Evolutionary conservation across 176 grass and related monocot genomes (phyloP), one percentile per base, ranked within the genome.

Genomic region (Carex pumila): DNA sequence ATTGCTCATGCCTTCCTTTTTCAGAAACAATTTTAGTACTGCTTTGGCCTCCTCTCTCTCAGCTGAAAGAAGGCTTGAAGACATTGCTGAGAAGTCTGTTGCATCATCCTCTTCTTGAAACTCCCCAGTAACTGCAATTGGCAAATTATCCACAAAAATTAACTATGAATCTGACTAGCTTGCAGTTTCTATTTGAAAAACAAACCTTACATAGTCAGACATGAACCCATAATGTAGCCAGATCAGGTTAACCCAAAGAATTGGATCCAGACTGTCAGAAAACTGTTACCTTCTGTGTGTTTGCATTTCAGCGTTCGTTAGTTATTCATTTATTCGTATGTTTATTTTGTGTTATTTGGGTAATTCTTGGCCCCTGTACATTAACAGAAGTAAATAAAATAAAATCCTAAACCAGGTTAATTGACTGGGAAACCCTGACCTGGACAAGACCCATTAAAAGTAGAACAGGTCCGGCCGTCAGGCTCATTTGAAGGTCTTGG

Each of bases 11-110:
- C 95, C 95, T 85, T 93, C 90, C 83, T 91, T 88, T 71, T 83
- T 88, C 80, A 98, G 84, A 80, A 95, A 98, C 71, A 98, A 87
- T 18, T 91, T 91, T 55, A 98, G 83, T 72, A 98, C 92, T 62
- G 95, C 95, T 75, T 98, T 98, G 56, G 92, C 95, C 77, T 98
- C 92, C 91, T 93, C 95, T 85, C 85, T 93, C 83, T 95, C 92
- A 8, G 92, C 89, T 66, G 91, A 88, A 82, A 98, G 85, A 52
- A 98, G 84, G 70, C 92, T 94, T 56, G 91, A 91, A 6, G 80
- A 83, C 79, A 90, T 86, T 70, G 84, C 57, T 0, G 84, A 21
- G 58, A 90, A 87, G 81, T 80, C 81, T 6, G 76, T 88, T n/a
- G 61, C 15, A 73, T 81, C 65, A 70, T 83, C 17, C 79, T 82